These are phyloP conservation scores for Hortaea werneckii DNA, from an alignment of 2,329 filamentous ascomycete species.

Conservation along the genomic window DNA sequence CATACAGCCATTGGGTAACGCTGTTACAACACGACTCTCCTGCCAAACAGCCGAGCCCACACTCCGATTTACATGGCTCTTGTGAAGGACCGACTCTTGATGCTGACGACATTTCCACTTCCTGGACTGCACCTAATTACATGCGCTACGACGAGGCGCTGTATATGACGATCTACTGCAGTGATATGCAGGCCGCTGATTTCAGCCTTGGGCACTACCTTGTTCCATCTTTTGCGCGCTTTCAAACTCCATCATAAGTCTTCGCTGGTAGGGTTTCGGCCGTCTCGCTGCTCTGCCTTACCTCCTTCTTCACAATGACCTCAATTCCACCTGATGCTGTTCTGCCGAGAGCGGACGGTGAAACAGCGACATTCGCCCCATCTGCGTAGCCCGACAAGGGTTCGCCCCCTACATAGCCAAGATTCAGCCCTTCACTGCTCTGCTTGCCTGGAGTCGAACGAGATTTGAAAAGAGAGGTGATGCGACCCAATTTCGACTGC, in stretches of 20 bases:
- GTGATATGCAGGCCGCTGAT: too few species aligned
- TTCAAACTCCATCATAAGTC: not conserved
- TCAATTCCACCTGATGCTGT: slow-evolving; percentile 5
- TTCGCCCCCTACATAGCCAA: not conserved
- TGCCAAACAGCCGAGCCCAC: too few species aligned
- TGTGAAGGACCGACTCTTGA: too few species aligned
- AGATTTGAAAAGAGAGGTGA: slow-evolving; percentile 7
- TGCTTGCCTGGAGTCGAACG: not conserved
- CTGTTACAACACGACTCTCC: too few species aligned
- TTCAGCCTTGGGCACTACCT: too few species aligned
- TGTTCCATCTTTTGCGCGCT: too few species aligned
- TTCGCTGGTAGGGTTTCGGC: slow-evolving; percentile 6
- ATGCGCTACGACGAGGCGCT: too few species aligned
- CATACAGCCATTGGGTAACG: too few species aligned
- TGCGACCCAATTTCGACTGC: slow-evolving; percentile 1
- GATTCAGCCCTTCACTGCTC: not conserved
- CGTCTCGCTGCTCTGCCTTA: slow-evolving; percentile 19
- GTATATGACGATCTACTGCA: too few species aligned
- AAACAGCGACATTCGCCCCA: slow-evolving; percentile 5
- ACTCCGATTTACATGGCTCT: too few species aligned
- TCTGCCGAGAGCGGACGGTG: not conserved
- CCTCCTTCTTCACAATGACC: slow-evolving; percentile 18
- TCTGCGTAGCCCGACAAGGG: slow-evolving; percentile 7
- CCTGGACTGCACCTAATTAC: too few species aligned
- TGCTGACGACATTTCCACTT: too few species aligned